Evolutionary conservation across 495 filamentous ascomycete species (phyloP).

Genomic region (Neurospora sp.): DNA sequence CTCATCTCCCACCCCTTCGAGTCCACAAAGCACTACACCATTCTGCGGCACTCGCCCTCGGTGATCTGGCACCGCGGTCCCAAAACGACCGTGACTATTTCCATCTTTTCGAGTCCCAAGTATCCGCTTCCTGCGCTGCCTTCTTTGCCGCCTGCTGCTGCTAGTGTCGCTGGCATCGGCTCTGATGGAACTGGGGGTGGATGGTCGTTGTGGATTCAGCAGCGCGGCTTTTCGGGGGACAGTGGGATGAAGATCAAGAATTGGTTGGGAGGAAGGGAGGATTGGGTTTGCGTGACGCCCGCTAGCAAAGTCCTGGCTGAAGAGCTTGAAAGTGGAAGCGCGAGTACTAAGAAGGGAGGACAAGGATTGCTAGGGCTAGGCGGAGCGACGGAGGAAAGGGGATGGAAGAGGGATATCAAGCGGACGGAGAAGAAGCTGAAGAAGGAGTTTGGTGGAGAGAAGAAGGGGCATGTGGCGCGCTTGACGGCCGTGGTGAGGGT

Average conservation of each 20-base stretch:
- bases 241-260: constrained; percentile 58
- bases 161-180: not conserved
- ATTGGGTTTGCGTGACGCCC: constrained; percentile 59
- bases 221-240: constrained; percentile 56
- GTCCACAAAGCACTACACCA: constrained; percentile 55
- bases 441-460: constrained; percentile 27
- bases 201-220: constrained; percentile 56
- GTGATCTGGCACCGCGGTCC: constrained; percentile 55
- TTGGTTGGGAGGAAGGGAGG: constrained; percentile 41
- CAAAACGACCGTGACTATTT: constrained; percentile 50
- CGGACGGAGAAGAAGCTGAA: constrained; percentile 44
- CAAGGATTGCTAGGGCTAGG: not conserved
- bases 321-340: constrained; percentile 36
- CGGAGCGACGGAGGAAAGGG: constrained; percentile 32
- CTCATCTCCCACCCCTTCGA: constrained; percentile 52
- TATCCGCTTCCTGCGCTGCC: constrained; percentile 40
- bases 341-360: not conserved
- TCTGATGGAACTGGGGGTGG: not conserved
- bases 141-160: not conserved
- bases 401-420: constrained; percentile 57
- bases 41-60: constrained; percentile 54
- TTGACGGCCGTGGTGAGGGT: constrained; percentile 56
- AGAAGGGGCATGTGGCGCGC: constrained; percentile 40
- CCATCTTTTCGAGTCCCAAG: constrained; percentile 46
- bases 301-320: constrained; percentile 31